Conservation (phyloP, 805 yeast species). For the Diddensiella caesifluorescens region DNA sequence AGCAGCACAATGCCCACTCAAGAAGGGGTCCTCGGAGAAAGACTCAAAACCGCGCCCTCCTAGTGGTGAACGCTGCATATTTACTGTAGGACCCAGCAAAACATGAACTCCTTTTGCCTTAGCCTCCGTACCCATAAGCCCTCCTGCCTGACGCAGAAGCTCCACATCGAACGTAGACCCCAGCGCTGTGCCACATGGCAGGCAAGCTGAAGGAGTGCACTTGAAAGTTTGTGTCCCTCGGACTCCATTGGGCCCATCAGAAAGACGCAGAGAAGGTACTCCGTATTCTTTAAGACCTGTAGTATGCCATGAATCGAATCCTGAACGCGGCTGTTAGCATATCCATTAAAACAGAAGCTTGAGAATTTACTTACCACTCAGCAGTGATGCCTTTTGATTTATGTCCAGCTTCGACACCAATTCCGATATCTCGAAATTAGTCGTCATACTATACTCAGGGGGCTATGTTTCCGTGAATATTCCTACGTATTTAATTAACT, state of each 20-base stretch:
- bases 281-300: slow-evolving; percentile 35
- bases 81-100: slow-evolving; percentile 46
- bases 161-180: slow-evolving; percentile 53
- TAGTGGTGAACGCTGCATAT: slow-evolving; percentile 52
- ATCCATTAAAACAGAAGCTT: no score
- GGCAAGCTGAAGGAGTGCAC: slow-evolving; percentile 50
- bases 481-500: no score
- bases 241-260: slow-evolving; percentile 63
- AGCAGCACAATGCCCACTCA: slow-evolving; percentile 44
- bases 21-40: slow-evolving; percentile 55
- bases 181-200: slow-evolving; percentile 57
- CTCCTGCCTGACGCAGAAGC: slow-evolving; percentile 45
- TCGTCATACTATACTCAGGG: neutral
- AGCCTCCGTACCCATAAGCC: slow-evolving; percentile 50
- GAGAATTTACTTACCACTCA: slow-evolving; percentile 32
- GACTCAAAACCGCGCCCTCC: slow-evolving; percentile 63
- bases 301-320: slow-evolving; percentile 51
- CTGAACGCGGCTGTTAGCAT: no score
- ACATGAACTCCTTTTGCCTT: slow-evolving; percentile 48
- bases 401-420: slow-evolving; percentile 25
- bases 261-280: slow-evolving; percentile 45
- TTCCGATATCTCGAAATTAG: slow-evolving; percentile 11
- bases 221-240: slow-evolving; percentile 53
- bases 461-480: no score
- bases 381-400: slow-evolving; percentile 28